Evolutionary conservation across 305 asterid genomes (phyloP).

Genomic region (Fraxinus sp.): DNA sequence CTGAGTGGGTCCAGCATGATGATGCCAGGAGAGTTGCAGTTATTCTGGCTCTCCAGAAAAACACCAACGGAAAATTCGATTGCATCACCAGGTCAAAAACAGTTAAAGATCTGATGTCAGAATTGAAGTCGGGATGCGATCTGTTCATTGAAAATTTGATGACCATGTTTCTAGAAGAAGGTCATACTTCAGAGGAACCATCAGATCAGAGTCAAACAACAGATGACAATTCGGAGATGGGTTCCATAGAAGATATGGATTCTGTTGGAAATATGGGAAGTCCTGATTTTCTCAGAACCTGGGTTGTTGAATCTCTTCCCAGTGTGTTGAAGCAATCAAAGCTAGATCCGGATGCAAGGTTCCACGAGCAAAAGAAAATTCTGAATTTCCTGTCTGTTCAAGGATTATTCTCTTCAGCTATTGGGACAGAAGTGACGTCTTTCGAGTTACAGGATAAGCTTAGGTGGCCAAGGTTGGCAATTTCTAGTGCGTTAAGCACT

Average conservation of each 20-base stretch:
- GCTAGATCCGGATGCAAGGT: conserved; percentile 66
- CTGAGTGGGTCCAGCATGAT: conserved; percentile 72
- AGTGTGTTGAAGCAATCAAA: conserved; percentile 62
- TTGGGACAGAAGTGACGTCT: conserved; percentile 94
- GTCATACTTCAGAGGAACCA: conserved; percentile 78
- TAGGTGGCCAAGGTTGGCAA: conserved; percentile 82
- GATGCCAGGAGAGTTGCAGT: conserved; percentile 77
- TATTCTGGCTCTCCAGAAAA: conserved; percentile 80
- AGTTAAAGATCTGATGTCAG: conserved; percentile 72
- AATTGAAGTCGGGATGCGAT: conserved; percentile 76
- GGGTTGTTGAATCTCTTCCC: conserved; percentile 85
- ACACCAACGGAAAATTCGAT: conserved; percentile 87
- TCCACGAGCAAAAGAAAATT: conserved; percentile 77
- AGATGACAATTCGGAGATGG: conserved; percentile 92
- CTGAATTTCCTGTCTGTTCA: conserved; percentile 90
- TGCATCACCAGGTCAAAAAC: conserved; percentile 71
- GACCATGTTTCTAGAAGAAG: conserved; percentile 79
- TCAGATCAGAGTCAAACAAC: conserved; percentile 98
- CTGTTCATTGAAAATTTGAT: conserved; percentile 65
- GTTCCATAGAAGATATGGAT: conserved; percentile 74
- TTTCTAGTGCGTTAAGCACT: conserved; percentile 71
- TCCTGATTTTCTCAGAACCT: conserved; percentile 68
- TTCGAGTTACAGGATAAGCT: conserved; percentile 86
- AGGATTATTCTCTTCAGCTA: conserved; percentile 88
- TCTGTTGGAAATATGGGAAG: conserved; percentile 48